phyloP scores from a whole-genome alignment of 148 eudicot species.

The Rhododendron kiyosumense region DNA sequence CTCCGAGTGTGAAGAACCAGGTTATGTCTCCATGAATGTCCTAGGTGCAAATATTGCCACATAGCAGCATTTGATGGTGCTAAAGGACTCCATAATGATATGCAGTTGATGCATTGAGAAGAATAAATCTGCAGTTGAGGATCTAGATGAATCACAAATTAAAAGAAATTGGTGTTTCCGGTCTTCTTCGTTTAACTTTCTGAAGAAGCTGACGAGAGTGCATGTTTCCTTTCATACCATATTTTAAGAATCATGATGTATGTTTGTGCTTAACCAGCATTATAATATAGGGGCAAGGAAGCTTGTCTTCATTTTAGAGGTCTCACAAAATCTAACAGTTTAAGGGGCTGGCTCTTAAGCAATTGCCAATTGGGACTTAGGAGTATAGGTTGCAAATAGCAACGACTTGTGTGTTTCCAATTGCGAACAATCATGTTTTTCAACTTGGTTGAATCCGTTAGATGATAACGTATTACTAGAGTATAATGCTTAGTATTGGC shows the following conservation, averaged over 20 bases:
- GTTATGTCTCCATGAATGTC: not conserved
- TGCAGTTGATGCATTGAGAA: not conserved
- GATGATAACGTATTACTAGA: not conserved
- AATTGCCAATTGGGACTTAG: not conserved
- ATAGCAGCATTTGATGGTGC: slow-evolving; percentile 1
- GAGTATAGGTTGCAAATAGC: not conserved
- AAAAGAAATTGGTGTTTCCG: not conserved
- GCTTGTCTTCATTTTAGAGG: not conserved
- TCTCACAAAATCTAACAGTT: not conserved
- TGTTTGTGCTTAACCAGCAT: not conserved
- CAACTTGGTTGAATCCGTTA: not conserved
- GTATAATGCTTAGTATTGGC: not conserved
- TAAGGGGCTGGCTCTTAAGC: not conserved
- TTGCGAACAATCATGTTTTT: not conserved
- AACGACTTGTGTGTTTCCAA: not conserved
- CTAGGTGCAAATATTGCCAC: not conserved
- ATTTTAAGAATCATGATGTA: not conserved
- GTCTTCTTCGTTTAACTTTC: not conserved
- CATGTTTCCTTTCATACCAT: not conserved
- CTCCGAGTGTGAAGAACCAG: not conserved
- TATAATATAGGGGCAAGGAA: not conserved
- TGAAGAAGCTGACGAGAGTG: not conserved
- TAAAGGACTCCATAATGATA: not conserved
- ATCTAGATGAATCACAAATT: not conserved
- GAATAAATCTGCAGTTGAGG: slow-evolving; percentile 2